Evolutionary conservation across 257 asterid species (phyloP), one percentile per base, ranked within the genome.

Genomic region (Coffea canephora): DNA sequence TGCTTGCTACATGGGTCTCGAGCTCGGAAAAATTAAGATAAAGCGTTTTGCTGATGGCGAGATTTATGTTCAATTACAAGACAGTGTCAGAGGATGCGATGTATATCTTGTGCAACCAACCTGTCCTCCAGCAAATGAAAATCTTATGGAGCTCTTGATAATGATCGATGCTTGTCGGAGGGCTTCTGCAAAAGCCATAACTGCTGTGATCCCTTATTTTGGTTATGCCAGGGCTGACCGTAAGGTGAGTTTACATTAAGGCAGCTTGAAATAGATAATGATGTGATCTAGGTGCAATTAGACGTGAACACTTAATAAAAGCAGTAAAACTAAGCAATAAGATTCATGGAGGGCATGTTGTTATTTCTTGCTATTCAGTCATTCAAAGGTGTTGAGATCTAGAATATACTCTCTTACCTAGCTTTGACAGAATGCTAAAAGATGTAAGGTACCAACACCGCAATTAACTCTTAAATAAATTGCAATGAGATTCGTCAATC

Each of bases 211-310:
- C 78, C 98, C 98, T 14, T 94, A 94, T 85, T 94, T 94, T 78
- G 98, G 98, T 81, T 94, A 94, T 91, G 96, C 97, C 66, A 89
- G 98, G 85, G 97, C 98, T 79, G 98, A 94, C 84, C 87, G 98
- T 74, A 94, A 94, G 98, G 98, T 83, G 78, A 70, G 36, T 18
- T 39, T 52, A 7, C 10, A 6, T 73, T 23, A 14, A 21, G 18
- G 65, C 46, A 50, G 75, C 50, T 66, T 6, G 15, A 48, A 21
- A 21, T 68, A 41, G 79, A 36, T 62, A 59, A 57, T 23, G 49
- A 36, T 66, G n/a, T 49, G 62, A 15, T 7, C 4, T 34, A 64
- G 75, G 25, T 7, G 39, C 69, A 34, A 19, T 64, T 50, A 7
- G 31, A 45, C 62, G 21, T 11, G 59, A 52, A 52, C 21, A 52